phyloP scores from a whole-genome alignment of 345 rosid species.

The Eucalyptus polyanthemos region DNA sequence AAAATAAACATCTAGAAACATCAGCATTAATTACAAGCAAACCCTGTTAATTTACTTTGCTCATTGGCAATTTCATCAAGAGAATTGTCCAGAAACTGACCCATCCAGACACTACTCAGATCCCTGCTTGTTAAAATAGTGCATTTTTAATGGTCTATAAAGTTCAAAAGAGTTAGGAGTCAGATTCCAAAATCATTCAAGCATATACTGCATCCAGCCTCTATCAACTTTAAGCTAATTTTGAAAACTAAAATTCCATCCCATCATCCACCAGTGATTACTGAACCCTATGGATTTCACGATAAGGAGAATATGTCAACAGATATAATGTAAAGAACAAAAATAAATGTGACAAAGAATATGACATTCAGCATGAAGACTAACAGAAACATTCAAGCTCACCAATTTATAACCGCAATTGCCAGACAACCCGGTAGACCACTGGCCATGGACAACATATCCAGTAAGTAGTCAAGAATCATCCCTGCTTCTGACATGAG shows the following conservation, averaged over 20 bases:
- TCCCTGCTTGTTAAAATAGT: neutral
- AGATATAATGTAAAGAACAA: neutral
- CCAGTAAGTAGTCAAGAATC: slow-evolving; percentile 38
- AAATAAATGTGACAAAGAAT: neutral
- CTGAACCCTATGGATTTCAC: neutral
- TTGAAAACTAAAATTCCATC: neutral
- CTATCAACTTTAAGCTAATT: neutral
- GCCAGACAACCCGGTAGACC: slow-evolving; percentile 60
- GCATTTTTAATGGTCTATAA: neutral
- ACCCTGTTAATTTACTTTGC: neutral
- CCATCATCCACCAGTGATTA: neutral
- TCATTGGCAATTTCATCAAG: neutral
- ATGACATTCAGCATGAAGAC: neutral
- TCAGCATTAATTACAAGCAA: neutral
- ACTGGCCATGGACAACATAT: slow-evolving; percentile 31
- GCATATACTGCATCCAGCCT: neutral
- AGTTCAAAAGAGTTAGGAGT: neutral
- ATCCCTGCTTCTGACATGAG: slow-evolving; percentile 61
- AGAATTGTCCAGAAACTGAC: neutral
- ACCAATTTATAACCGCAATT: slow-evolving; percentile 69
- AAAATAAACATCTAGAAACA: neutral
- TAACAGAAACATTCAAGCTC: slow-evolving; percentile 25
- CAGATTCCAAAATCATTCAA: neutral
- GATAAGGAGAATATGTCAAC: neutral
- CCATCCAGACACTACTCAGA: neutral